These are phyloP conservation scores for Blastobotrys peoriensis DNA, from an alignment of 805 yeast genomes.

Conservation along the genomic window DNA sequence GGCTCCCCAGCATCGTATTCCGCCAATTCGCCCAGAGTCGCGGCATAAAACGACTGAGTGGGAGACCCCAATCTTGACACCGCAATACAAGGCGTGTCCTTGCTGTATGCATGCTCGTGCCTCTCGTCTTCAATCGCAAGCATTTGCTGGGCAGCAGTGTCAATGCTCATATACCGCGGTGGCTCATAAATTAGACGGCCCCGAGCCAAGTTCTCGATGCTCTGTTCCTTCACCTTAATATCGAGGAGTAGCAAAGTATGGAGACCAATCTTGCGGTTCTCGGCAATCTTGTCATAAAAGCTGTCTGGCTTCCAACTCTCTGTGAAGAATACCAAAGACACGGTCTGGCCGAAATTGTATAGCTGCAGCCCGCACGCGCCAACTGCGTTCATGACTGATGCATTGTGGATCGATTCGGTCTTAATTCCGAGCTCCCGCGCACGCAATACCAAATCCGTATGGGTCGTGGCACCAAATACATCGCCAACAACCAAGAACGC, in stretches of 20 bases:
- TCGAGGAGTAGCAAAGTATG: constrained; percentile 86
- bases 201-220: constrained; percentile 86
- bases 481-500: constrained; percentile 97
- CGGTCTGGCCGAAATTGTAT: constrained; percentile 94
- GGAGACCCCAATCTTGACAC: constrained; percentile 89
- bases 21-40: constrained; percentile 68
- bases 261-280: constrained; percentile 82
- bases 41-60: constrained; percentile 75
- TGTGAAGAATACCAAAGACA: constrained; percentile 93
- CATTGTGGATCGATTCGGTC: constrained; percentile 85
- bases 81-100: constrained; percentile 88
- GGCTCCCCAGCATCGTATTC: constrained; percentile 92
- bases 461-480: constrained; percentile 97
- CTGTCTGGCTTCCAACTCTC: constrained; percentile 96
- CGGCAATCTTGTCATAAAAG: constrained; percentile 82
- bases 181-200: constrained; percentile 93
- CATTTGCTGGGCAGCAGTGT: constrained; percentile 82
- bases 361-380: constrained; percentile 97
- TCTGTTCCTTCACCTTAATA: constrained; percentile 95
- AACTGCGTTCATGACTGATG: constrained; percentile 96
- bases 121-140: constrained; percentile 80
- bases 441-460: constrained; percentile 85
- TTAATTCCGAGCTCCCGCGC: constrained; percentile 79
- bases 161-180: constrained; percentile 91
- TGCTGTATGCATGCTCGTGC: constrained; percentile 71